Percentiles rank a stretch among this genome's conserved stretches.
Evolutionary conservation across 1,139 yeast species (phyloP).

Genomic region (Zygosaccharomyces sapae): DNA sequence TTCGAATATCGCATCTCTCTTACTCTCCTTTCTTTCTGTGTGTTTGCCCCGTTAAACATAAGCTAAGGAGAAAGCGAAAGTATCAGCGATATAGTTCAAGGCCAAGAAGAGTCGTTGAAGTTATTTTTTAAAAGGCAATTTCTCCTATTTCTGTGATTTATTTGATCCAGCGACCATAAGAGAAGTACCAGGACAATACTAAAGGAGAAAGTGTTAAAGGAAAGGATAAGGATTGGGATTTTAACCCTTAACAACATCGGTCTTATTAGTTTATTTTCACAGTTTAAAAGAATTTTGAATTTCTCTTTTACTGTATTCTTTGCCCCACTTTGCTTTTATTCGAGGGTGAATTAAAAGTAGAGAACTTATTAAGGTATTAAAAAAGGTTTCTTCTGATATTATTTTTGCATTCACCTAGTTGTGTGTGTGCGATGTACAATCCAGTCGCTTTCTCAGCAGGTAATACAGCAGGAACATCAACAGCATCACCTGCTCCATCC

Average conservation of each 20-base stretch:
- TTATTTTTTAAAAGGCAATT: background rate
- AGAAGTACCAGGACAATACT: background rate
- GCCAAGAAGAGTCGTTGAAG: background rate
- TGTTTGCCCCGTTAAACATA: background rate
- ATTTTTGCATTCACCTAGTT: background rate
- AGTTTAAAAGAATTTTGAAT: background rate
- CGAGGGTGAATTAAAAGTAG: background rate
- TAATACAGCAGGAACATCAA: constrained; percentile 5
- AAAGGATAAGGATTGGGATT: background rate
- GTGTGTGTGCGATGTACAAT: constrained; percentile 10
- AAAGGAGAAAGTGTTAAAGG: background rate
- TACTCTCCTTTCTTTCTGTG: background rate
- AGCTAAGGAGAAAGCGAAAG: background rate
- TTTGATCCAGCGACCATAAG: background rate
- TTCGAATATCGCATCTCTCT: background rate
- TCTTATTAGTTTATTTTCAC: too few relatives aligned
- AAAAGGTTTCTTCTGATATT: background rate
- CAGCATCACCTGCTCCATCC: constrained; percentile 1
- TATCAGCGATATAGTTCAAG: background rate
- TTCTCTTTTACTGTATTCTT: background rate
- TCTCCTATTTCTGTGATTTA: background rate
- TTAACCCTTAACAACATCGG: background rate
- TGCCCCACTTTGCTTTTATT: too few relatives aligned
- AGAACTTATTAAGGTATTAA: background rate
- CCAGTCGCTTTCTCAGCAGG: constrained; percentile 11